These are phyloP conservation scores for Yarrowia porcina DNA, from an alignment of 805 yeast species.

Conservation along the genomic window DNA sequence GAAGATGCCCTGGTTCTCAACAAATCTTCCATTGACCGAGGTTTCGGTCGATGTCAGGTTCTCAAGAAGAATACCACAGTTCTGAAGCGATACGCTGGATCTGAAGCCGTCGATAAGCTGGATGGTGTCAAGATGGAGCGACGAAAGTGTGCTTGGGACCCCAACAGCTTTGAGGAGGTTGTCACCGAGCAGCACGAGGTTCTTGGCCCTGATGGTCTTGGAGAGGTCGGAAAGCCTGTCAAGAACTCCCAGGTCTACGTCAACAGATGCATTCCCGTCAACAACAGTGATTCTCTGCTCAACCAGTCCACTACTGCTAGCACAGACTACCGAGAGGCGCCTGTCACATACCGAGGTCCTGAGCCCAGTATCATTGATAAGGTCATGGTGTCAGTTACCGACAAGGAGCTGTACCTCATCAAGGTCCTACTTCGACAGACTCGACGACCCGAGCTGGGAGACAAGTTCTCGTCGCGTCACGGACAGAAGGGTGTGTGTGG, in stretches of 20 bases:
- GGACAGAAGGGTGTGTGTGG: constrained; percentile 99
- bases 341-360: constrained; percentile 88
- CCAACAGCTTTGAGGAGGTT: constrained; percentile 44
- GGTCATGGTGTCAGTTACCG: constrained; percentile 95
- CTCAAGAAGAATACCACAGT: constrained; percentile 87
- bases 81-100: constrained; percentile 88
- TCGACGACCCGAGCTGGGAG: constrained; percentile 96
- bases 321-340: constrained; percentile 80
- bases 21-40: constrained; percentile 90
- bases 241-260: constrained; percentile 92
- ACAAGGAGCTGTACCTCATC: constrained; percentile 89
- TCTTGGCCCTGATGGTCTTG: constrained; percentile 91
- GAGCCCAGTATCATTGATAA: constrained; percentile 95
- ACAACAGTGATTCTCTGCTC: constrained; percentile 68
- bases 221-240: constrained; percentile 89
- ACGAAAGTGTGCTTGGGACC: constrained; percentile 13
- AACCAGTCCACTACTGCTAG: constrained; percentile 37
- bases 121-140: constrained; percentile 83
- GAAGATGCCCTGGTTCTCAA: constrained; percentile 97
- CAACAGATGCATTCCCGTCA: constrained; percentile 83
- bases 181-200: constrained; percentile 69
- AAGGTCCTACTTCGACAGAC: constrained; percentile 92
- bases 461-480: constrained; percentile 94
- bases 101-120: constrained; percentile 76
- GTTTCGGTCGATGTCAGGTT: constrained; percentile 97